A percentile compares a stretch with the other conserved stretches of the same genome.
Conservation (phyloP, 768 basidiomycete species). For the Candolleomyces eurysporus region DNA sequence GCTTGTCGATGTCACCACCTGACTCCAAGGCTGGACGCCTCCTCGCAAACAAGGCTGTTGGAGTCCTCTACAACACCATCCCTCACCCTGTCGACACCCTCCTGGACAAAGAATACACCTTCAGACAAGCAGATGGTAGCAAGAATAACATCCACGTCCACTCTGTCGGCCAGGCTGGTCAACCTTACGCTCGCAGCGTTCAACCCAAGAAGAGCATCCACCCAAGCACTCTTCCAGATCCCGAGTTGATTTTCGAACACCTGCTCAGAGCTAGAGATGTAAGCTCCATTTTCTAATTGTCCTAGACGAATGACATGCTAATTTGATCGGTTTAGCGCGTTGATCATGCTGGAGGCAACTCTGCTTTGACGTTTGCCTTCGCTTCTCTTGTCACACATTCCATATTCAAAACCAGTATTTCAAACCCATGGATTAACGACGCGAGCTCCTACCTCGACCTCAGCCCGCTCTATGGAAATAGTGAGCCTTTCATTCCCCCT, state of each 20-base stretch:
- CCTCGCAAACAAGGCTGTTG: conserved; percentile 27
- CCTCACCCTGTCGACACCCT: conserved; percentile 47
- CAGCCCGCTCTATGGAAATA: conserved; percentile 53
- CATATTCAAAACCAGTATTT: conserved; percentile 48
- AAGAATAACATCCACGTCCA: conserved; percentile 47
- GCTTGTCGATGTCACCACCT: conserved; percentile 26
- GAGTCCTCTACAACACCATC: conserved; percentile 54
- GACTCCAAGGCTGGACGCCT: conserved; percentile 14
- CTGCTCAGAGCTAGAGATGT: conserved; percentile 40
- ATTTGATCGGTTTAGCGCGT: conserved; percentile 24
- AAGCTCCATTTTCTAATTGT: conserved; percentile 27
- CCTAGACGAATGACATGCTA: conserved; percentile 16
- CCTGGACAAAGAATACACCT: conserved; percentile 16
- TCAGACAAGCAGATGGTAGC: conserved; percentile 33
- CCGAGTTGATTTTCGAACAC: conserved; percentile 60
- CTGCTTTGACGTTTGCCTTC: conserved; percentile 63
- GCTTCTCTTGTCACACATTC: conserved; percentile 63
- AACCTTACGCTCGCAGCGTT: conserved; percentile 53
- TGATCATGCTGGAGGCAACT: conserved; percentile 55
- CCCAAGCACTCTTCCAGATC: conserved; percentile 47
- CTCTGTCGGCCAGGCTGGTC: conserved; percentile 48
- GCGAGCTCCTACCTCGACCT: conserved; percentile 58
- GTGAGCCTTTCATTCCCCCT: conserved; percentile 19
- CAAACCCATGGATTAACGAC: conserved; percentile 46
- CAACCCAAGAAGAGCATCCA: conserved; percentile 41